phyloP scores from a whole-genome alignment of 106 monocot genomes.

The Narthecium ossifragum region DNA sequence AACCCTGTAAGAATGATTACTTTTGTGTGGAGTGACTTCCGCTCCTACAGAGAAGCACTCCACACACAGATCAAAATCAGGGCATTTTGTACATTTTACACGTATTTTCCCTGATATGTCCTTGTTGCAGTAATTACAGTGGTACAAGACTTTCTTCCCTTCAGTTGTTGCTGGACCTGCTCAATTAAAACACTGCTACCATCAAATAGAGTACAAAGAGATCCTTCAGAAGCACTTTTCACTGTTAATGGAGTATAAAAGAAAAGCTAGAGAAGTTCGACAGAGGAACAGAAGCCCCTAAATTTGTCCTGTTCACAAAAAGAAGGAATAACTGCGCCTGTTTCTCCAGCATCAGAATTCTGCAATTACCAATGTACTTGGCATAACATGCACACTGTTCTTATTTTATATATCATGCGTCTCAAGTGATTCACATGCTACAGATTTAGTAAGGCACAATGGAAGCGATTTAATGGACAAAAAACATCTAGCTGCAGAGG shows the following conservation, averaged over 20 bases:
- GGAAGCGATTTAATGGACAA: no score
- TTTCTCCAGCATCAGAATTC: no score
- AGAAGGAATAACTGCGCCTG: not conserved
- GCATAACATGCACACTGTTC: no score
- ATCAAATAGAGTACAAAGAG: not conserved
- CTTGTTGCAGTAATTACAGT: conserved; percentile 97
- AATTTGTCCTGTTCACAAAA: not conserved
- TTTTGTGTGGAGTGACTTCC: conserved; percentile 94
- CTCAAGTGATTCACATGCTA: no score
- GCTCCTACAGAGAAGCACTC: conserved; percentile 98
- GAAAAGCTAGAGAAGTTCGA: not conserved
- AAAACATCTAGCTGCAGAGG: no score
- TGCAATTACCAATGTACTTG: no score
- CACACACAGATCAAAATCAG: conserved; percentile 97
- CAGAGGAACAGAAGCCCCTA: not conserved
- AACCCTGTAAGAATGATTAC: conserved; percentile 93
- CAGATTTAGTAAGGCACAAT: no score
- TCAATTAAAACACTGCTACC: no score
- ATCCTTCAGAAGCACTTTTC: no score
- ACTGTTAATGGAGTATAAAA: no score
- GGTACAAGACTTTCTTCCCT: conserved; percentile 84
- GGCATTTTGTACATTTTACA: conserved; percentile 92
- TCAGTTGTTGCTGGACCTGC: conserved; percentile 60
- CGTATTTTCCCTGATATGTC: conserved; percentile 99
- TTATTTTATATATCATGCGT: no score